Conservation (phyloP, 352 stramenopile species). For the Phytophthora palmivora region DNA sequence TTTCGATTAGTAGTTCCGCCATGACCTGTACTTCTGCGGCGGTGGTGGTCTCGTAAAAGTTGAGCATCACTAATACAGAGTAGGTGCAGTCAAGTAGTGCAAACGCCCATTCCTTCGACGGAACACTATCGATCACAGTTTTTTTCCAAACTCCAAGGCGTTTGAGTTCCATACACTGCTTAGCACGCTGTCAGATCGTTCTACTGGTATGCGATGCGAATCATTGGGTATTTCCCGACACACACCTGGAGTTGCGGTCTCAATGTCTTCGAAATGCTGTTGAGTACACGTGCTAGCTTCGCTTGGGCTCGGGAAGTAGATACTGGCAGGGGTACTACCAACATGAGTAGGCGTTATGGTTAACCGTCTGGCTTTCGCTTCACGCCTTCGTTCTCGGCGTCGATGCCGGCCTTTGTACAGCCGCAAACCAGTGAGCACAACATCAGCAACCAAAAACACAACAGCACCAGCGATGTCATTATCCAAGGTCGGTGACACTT, state of each 20-base stretch:
- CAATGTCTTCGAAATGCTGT: background rate
- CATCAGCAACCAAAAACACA: conserved; percentile 39
- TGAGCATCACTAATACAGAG: conserved; percentile 30
- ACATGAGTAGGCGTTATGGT: conserved; percentile 23
- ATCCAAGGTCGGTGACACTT: conserved; percentile 24
- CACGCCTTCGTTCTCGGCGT: conserved; percentile 15
- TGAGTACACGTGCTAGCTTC: background rate
- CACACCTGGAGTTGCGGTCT: conserved; percentile 5
- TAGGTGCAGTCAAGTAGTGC: conserved; percentile 25
- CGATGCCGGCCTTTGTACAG: conserved; percentile 27
- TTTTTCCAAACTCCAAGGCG: conserved; percentile 24
- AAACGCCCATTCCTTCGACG: conserved; percentile 26
- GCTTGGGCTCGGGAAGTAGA: conserved; percentile 4
- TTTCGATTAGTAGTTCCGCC: background rate
- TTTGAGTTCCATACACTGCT: conserved; percentile 32
- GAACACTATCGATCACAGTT: conserved; percentile 17
- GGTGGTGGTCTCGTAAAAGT: conserved; percentile 31
- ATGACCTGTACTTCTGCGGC: conserved; percentile 16
- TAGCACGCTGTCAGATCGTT: conserved; percentile 19
- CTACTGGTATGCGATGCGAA: conserved; percentile 4
- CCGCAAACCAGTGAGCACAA: conserved; percentile 29
- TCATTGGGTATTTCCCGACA: conserved; percentile 10
- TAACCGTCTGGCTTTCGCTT: conserved; percentile 13
- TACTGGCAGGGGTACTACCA: conserved; percentile 5
- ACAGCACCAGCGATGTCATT: conserved; percentile 37